These are phyloP conservation scores for Nemania bipapillata DNA, from an alignment of 2,329 filamentous ascomycete species.

Conservation along the genomic window DNA sequence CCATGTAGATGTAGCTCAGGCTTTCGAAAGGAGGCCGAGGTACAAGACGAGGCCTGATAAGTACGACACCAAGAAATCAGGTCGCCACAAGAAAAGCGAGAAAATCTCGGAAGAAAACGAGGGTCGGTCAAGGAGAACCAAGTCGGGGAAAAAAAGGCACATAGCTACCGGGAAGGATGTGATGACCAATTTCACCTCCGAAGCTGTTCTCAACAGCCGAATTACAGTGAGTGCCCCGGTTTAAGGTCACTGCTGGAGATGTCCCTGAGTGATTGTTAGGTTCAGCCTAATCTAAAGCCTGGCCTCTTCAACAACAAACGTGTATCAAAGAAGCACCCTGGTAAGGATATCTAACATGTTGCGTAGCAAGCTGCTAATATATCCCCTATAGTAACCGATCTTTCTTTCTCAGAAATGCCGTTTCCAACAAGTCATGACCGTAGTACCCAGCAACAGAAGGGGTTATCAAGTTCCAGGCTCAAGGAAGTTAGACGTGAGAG, in stretches of 20 bases:
- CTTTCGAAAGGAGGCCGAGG: slow-evolving; percentile 63
- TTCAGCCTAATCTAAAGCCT: slow-evolving; percentile 50
- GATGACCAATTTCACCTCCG: slow-evolving; percentile 66
- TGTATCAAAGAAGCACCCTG: slow-evolving; percentile 50
- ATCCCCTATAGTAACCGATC: slow-evolving; percentile 59
- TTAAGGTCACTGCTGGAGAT: neutral
- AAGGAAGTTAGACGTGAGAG: slow-evolving; percentile 47
- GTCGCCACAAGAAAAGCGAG: slow-evolving; percentile 43
- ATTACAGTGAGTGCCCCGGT: slow-evolving; percentile 60
- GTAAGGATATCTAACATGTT: slow-evolving; percentile 49
- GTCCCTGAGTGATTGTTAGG: slow-evolving; percentile 40
- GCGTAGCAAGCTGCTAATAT: slow-evolving; percentile 12
- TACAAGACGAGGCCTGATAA: slow-evolving; percentile 67
- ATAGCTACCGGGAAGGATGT: slow-evolving; percentile 59
- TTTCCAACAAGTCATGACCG: slow-evolving; percentile 53
- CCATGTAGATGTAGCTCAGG: slow-evolving; percentile 16
- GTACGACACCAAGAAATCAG: slow-evolving; percentile 60
- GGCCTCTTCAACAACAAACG: slow-evolving; percentile 61
- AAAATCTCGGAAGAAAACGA: slow-evolving; percentile 36
- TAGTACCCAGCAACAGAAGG: slow-evolving; percentile 39
- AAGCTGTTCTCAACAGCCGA: slow-evolving; percentile 62
- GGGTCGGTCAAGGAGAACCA: slow-evolving; percentile 34
- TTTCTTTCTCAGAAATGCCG: slow-evolving; percentile 64
- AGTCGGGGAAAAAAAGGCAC: slow-evolving; percentile 46
- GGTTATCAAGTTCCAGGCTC: slow-evolving; percentile 40